Percentiles rank a stretch among this genome's conserved stretches.
Evolutionary conservation across 2,329 filamentous ascomycete genomes (phyloP).

Genomic region (Amauroascus verrucosus): DNA sequence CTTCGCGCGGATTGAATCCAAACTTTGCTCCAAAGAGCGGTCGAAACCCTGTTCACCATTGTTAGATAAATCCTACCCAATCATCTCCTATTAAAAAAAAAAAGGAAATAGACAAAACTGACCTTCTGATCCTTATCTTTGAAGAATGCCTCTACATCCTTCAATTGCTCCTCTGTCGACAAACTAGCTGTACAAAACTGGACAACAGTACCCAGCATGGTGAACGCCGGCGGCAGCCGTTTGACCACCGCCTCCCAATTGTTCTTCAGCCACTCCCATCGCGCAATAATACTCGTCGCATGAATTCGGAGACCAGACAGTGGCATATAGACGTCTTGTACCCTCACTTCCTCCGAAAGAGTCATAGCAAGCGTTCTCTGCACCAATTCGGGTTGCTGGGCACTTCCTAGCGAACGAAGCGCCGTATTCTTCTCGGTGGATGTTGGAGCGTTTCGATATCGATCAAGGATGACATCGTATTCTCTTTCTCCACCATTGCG

Average conservation of each 20-base stretch:
- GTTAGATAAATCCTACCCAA: conserved; percentile 14
- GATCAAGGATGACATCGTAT: conserved; percentile 66
- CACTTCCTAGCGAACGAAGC: conserved; percentile 69
- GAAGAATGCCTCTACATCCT: conserved; percentile 73
- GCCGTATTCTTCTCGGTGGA: conserved; percentile 88
- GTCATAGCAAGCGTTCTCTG: conserved; percentile 67
- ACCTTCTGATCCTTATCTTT: conserved; percentile 67
- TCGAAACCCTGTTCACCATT: conserved; percentile 54
- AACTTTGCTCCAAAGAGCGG: conserved; percentile 77
- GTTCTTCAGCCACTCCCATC: conserved; percentile 72
- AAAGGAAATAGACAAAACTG: conserved; percentile 12
- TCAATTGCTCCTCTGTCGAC: conserved; percentile 63
- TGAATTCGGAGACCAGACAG: conserved; percentile 68
- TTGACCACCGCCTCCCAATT: conserved; percentile 81
- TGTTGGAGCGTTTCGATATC: conserved; percentile 64
- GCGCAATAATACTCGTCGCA: conserved; percentile 63
- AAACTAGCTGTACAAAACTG: conserved; percentile 73
- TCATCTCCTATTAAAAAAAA: not conserved
- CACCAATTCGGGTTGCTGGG: conserved; percentile 68
- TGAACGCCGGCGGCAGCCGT: conserved; percentile 73
- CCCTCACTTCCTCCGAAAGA: conserved; percentile 73
- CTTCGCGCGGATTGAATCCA: conserved; percentile 77
- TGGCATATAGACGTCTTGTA: conserved; percentile 88
- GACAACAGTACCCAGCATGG: conserved; percentile 77
- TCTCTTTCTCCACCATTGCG: conserved; percentile 78